Conservation (phyloP, 2,329 filamentous ascomycete species). For the Drechslera avenae region DNA sequence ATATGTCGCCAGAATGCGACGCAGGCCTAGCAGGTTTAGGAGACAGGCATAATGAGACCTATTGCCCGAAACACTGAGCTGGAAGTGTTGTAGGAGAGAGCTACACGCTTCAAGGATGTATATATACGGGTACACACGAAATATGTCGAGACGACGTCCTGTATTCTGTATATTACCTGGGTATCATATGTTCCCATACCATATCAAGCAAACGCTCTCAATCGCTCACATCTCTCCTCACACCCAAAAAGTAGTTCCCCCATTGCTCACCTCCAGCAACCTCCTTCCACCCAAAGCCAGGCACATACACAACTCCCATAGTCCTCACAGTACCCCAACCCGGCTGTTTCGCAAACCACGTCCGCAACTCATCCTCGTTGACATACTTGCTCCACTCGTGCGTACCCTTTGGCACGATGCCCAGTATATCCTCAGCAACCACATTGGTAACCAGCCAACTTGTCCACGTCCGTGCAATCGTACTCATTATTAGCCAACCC, state of each 20-base stretch:
- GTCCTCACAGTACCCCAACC: slow-evolving; percentile 58
- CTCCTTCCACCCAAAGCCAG: slow-evolving; percentile 86
- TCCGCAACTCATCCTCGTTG: slow-evolving; percentile 75
- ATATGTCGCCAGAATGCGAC: neutral
- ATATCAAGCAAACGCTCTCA: slow-evolving; percentile 1
- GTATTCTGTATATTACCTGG: slow-evolving; percentile 15
- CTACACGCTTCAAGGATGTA: neutral
- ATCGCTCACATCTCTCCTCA: slow-evolving; percentile 58
- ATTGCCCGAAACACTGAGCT: neutral
- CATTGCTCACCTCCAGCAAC: slow-evolving; percentile 79
- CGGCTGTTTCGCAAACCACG: slow-evolving; percentile 51
- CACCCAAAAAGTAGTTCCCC: slow-evolving; percentile 96
- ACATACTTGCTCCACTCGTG: slow-evolving; percentile 98
- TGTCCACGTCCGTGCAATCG: slow-evolving; percentile 85
- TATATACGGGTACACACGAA: neutral
- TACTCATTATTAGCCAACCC: slow-evolving; percentile 90
- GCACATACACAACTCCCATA: slow-evolving; percentile 88
- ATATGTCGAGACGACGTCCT: neutral
- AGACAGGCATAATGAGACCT: slow-evolving; percentile 4
- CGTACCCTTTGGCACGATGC: slow-evolving; percentile 88
- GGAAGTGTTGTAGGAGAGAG: neutral
- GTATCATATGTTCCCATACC: slow-evolving; percentile 11
- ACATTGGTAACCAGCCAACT: slow-evolving; percentile 94
- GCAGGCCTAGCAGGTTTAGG: neutral
- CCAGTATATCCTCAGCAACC: slow-evolving; percentile 83